phyloP scores from a whole-genome alignment of 495 filamentous ascomycete species.

The Extremus antarcticus region DNA sequence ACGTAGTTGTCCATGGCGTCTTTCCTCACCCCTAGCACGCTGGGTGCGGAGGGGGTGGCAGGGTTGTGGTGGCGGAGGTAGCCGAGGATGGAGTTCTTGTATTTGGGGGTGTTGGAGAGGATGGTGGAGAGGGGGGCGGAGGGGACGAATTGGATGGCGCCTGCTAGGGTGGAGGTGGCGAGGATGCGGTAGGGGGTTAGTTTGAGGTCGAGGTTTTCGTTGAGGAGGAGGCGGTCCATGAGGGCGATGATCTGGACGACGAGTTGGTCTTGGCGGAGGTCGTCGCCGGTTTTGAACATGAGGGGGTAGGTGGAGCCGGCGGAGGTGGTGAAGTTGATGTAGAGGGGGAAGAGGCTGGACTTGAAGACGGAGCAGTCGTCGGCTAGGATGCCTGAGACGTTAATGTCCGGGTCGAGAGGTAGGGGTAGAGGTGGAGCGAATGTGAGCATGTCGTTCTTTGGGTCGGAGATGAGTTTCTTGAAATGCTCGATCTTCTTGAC shows the following conservation, averaged over 20 bases:
- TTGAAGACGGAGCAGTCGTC: conserved; percentile 91
- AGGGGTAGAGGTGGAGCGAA: conserved; percentile 84
- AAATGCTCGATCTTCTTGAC: conserved; percentile 69
- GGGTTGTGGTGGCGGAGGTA: conserved; percentile 89
- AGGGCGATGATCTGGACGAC: conserved; percentile 97
- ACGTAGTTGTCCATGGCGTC: conserved; percentile 92
- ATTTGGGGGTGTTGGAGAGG: conserved; percentile 50
- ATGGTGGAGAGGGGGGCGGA: conserved; percentile 74
- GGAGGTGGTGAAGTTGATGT: conserved; percentile 78
- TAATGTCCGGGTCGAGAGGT: conserved; percentile 75
- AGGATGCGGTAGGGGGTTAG: conserved; percentile 92
- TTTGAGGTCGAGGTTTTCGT: conserved; percentile 95
- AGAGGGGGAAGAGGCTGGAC: conserved; percentile 79
- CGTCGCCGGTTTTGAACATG: conserved; percentile 95
- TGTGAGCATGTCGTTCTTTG: conserved; percentile 70
- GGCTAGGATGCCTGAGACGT: conserved; percentile 65
- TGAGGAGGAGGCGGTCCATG: conserved; percentile 92
- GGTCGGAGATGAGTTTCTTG: conserved; percentile 72
- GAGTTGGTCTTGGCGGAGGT: conserved; percentile 92
- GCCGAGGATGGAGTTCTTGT: conserved; percentile 66
- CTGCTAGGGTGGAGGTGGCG: conserved; percentile 78
- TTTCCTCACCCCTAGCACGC: conserved; percentile 65
- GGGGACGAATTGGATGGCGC: conserved; percentile 84
- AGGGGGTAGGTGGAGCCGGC: conserved; percentile 72
- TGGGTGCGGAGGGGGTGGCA: conserved; percentile 56